These are phyloP conservation scores for Westerdykella aurantiaca DNA, from an alignment of 2,329 filamentous ascomycete genomes.

Conservation along the genomic window DNA sequence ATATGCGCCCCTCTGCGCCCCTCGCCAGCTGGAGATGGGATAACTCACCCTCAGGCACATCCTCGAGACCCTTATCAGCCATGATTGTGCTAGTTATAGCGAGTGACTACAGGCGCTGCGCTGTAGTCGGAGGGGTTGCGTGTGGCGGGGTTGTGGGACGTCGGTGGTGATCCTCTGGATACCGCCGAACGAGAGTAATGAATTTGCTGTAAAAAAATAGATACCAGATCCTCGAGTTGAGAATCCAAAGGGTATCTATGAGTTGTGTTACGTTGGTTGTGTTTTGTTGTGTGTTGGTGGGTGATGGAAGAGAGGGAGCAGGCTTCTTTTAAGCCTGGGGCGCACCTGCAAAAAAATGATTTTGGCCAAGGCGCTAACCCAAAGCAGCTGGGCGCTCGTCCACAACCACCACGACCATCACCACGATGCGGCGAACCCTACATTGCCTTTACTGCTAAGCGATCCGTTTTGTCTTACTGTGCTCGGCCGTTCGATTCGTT, in stretches of 20 bases:
- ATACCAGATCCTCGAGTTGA: conserved; percentile 44
- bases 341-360: neutral
- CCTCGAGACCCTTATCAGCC: conserved; percentile 98
- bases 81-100: conserved; percentile 71
- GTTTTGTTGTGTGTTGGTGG: conserved; percentile 20
- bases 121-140: conserved; percentile 34
- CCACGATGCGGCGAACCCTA: neutral
- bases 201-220: conserved; percentile 38
- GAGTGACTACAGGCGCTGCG: conserved; percentile 64
- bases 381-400: neutral
- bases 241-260: conserved; percentile 43
- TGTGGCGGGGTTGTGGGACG: conserved; percentile 34
- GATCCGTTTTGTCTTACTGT: neutral
- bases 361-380: conserved; percentile 1
- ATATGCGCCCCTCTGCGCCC: neutral
- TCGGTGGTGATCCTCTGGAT: conserved; percentile 39
- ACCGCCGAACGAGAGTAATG: conserved; percentile 32
- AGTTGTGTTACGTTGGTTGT: conserved; percentile 21
- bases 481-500: neutral
- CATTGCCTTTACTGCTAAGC: conserved; percentile 11
- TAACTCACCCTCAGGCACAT: conserved; percentile 85
- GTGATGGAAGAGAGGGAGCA: conserved; percentile 20
- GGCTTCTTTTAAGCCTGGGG: conserved; percentile 10
- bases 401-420: neutral
- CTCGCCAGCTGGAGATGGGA: neutral